phyloP scores from a whole-genome alignment of 2,329 filamentous ascomycete species.

The Coniochaeta sp. region DNA sequence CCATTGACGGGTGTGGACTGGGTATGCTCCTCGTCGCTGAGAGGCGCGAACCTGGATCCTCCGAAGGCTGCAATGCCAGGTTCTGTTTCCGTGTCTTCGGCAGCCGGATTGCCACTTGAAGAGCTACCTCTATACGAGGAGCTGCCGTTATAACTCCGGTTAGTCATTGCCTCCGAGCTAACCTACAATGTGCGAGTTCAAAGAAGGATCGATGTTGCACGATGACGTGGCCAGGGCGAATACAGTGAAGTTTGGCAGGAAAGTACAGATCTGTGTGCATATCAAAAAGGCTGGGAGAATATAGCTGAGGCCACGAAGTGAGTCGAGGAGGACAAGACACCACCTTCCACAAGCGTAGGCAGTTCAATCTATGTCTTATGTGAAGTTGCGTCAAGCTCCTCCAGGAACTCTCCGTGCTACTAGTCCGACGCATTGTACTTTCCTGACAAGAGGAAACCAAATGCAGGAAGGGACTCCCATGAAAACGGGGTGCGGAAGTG shows the following conservation, averaged over 20 bases:
- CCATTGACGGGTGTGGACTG: background rate
- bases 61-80: background rate
- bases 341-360: background rate
- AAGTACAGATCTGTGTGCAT: background rate
- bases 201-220: background rate
- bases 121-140: background rate
- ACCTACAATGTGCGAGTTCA: background rate
- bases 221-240: background rate
- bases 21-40: background rate
- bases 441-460: background rate
- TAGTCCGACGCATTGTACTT: background rate
- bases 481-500: background rate
- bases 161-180: background rate
- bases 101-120: background rate
- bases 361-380: background rate
- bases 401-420: background rate
- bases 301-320: no score
- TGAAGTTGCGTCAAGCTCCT: background rate
- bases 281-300: background rate
- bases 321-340: background rate
- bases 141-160: background rate
- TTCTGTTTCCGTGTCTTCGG: background rate
- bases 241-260: background rate
- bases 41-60: background rate
- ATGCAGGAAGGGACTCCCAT: background rate